A percentile compares a stretch with the other conserved stretches of the same genome.
Evolutionary conservation across 495 filamentous ascomycete species (phyloP).

Genomic region (Astrocystis sublimbata): DNA sequence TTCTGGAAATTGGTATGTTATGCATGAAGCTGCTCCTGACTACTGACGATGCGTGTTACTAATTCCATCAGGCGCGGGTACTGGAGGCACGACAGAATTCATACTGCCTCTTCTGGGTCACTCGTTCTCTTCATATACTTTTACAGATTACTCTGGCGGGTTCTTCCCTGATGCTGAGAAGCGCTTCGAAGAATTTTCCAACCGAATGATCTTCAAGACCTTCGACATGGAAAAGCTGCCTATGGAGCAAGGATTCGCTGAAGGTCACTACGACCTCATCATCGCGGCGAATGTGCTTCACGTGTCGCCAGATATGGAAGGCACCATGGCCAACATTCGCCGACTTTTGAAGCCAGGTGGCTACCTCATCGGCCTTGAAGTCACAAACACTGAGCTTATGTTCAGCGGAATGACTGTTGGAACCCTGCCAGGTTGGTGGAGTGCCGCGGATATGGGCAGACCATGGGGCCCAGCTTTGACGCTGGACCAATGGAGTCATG

Average conservation of each 20-base stretch:
- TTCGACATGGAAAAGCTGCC: conserved; percentile 47
- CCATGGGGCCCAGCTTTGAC: conserved; percentile 35
- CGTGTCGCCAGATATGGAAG: conserved; percentile 42
- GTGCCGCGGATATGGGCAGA: conserved; percentile 41
- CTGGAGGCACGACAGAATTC: conserved; percentile 42
- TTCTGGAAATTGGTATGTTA: background rate
- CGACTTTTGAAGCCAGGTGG: conserved; percentile 58
- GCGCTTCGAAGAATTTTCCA: conserved; percentile 24
- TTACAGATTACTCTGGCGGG: conserved; percentile 47
- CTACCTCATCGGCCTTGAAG: conserved; percentile 48
- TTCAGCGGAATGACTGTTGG: conserved; percentile 40
- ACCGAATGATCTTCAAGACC: conserved; percentile 47
- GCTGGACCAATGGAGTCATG: conserved; percentile 36
- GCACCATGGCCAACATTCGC: conserved; percentile 43
- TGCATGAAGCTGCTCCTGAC: background rate
- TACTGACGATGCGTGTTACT: background rate
- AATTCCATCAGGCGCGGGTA: conserved; percentile 26
- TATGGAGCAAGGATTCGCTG: conserved; percentile 43
- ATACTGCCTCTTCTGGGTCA: conserved; percentile 26
- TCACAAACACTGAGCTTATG: conserved; percentile 39
- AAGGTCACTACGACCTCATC: conserved; percentile 53
- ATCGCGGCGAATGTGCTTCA: conserved; percentile 49
- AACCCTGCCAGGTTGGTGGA: conserved; percentile 52
- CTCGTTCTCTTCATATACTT: conserved; percentile 48
- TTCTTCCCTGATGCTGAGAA: conserved; percentile 42